Base-by-base conservation (phyloP, 2,329 filamentous ascomycete species). In the Alternaria consortialis region DNA sequence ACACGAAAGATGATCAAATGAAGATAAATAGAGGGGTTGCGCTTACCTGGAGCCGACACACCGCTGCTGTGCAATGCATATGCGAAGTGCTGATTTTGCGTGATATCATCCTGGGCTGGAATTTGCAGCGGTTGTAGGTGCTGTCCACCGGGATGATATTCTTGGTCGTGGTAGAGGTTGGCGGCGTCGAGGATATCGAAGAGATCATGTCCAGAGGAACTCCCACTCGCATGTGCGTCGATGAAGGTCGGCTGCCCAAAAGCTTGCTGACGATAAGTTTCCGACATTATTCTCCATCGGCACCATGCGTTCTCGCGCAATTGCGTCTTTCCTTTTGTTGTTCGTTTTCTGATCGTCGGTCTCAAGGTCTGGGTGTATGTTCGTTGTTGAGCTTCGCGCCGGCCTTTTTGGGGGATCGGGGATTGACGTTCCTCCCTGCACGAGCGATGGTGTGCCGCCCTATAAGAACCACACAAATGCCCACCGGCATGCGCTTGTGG, bases 211-310 rank as follows among this genome's bases (percentile, higher is more conserved):
- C 76, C 76, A 79, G 72, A 78, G 73, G 71, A 79, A 79, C 64
- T 79, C 76, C 68, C 73, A 74, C 64, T 77, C 63, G 73, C 76
- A 79, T 69, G 71, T 44, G 59, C 65, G 64, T 72, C 73, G 70
- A 67, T 74, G 74, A 73, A 77, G 70, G 73, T 77, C 75, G 69
- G 75, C 69, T 68, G 70, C 69, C 75, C 75, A 79, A 74, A 71
- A 60, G 64, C 67, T 73, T 71, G 67, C 64, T 67, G 69, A 62
- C 64, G 64, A 67, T 70, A 70, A 63, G 65, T 69, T 51, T 70
- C 72, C 60, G 74, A 76, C 75, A 78, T 78, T 71, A 62, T 73
- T 75, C 74, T 77, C 75, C 75, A 78, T 78, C 69, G 70, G 75
- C 74, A 60, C 65, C 58, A 60, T 56, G 54, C 61, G 62, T 58